Conservation (phyloP, 2,329 filamentous ascomycete genomes). For the Alternaria rosae region DNA sequence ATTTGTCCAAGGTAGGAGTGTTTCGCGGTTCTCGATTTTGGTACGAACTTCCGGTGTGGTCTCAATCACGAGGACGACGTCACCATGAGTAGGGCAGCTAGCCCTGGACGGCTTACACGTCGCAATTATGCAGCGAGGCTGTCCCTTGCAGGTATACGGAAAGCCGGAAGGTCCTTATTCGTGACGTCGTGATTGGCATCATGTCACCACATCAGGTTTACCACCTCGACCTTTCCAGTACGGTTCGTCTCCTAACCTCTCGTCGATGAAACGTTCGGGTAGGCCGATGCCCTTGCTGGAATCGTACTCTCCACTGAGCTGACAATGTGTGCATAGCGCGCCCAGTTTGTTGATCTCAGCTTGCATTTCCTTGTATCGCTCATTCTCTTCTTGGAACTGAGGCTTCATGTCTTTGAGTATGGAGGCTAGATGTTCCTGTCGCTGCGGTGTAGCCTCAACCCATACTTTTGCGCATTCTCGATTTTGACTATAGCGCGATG, state of each 20-base stretch:
- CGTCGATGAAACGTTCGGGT: not conserved
- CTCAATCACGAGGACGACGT: no score
- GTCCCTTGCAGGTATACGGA: no score
- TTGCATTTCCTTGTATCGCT: not conserved
- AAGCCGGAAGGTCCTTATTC: no score
- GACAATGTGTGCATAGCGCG: not conserved
- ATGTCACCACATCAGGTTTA: not conserved
- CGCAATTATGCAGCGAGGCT: no score
- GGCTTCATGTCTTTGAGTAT: not conserved
- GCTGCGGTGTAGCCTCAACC: not conserved
- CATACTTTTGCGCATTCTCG: not conserved
- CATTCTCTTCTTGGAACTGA: not conserved
- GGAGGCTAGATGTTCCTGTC: not conserved
- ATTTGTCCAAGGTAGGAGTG: no score
- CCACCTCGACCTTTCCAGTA: not conserved
- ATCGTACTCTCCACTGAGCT: not conserved
- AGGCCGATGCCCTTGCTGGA: not conserved
- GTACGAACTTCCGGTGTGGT: no score
- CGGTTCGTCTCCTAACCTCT: not conserved
- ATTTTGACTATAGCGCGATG: not conserved
- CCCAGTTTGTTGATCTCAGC: not conserved
- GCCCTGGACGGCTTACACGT: no score
- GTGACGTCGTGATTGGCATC: not conserved
- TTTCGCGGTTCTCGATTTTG: no score
- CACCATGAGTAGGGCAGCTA: no score